phyloP scores from a whole-genome alignment of 2,329 filamentous ascomycete species.

The Fusarium tanahbumbuense region DNA sequence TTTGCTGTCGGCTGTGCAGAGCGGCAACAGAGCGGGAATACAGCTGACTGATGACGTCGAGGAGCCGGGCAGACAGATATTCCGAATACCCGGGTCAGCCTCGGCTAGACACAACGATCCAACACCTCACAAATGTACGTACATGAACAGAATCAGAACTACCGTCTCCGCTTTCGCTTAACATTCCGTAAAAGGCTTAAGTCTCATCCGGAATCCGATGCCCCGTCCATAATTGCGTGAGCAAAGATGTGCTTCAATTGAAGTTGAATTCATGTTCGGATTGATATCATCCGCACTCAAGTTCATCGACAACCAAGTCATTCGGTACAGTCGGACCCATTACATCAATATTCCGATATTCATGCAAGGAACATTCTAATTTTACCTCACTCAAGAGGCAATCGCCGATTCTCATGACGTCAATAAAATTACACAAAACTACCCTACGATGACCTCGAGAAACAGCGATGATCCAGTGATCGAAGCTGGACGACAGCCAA shows the following conservation, averaged over 20 bases:
- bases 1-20: neutral
- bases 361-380: neutral
- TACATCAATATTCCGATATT: neutral
- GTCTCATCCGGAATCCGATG: neutral
- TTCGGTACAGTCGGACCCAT: neutral
- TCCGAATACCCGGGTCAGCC: neutral
- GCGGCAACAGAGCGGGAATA: neutral
- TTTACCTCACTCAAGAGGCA: neutral
- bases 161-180: neutral
- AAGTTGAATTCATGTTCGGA: neutral
- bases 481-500: neutral
- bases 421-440: neutral
- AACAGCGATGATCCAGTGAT: neutral
- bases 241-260: neutral
- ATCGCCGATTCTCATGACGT: neutral
- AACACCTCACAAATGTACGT: neutral
- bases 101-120: neutral
- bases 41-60: neutral
- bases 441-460: neutral
- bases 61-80: fast-evolving
- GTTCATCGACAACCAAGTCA: fast-evolving
- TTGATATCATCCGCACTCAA: neutral
- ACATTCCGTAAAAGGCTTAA: neutral
- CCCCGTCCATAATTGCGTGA: neutral
- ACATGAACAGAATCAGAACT: neutral